Conservation (phyloP, 148 eudicot genomes). For the Pharnaceum exiguum region DNA sequence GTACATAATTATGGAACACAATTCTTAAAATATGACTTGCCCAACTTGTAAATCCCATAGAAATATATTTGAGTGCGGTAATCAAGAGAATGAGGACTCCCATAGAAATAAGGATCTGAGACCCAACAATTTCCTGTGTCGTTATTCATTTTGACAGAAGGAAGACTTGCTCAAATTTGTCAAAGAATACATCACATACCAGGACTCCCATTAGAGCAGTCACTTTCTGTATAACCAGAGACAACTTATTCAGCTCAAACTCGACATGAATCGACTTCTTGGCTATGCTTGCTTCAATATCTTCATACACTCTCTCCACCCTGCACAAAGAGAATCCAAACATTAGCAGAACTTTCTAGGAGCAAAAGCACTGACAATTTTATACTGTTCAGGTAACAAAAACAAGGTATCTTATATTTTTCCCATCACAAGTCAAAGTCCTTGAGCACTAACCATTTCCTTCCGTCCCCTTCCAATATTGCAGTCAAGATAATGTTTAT, state of each 20-base stretch:
- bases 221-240: conserved; percentile 82
- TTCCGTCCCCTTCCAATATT: conserved; percentile 82
- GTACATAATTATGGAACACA: no score
- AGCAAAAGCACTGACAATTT: neutral
- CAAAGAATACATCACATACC: conserved; percentile 41
- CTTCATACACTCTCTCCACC: conserved; percentile 87
- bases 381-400: neutral
- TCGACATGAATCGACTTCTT: conserved; percentile 43
- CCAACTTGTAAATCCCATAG: no score
- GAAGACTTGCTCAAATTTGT: neutral
- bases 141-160: no score
- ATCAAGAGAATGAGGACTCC: no score
- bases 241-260: conserved; percentile 58
- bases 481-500: conserved; percentile 59
- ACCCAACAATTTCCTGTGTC: no score
- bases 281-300: conserved; percentile 46
- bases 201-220: conserved; percentile 86
- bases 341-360: neutral
- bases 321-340: conserved; percentile 32
- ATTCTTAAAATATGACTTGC: no score
- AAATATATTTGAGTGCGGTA: no score
- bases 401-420: neutral
- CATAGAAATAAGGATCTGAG: no score
- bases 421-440: neutral
- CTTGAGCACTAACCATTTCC: conserved; percentile 56